phyloP scores from a whole-genome alignment of 768 basidiomycete species.

The Hygrophorus pudorinus region DNA sequence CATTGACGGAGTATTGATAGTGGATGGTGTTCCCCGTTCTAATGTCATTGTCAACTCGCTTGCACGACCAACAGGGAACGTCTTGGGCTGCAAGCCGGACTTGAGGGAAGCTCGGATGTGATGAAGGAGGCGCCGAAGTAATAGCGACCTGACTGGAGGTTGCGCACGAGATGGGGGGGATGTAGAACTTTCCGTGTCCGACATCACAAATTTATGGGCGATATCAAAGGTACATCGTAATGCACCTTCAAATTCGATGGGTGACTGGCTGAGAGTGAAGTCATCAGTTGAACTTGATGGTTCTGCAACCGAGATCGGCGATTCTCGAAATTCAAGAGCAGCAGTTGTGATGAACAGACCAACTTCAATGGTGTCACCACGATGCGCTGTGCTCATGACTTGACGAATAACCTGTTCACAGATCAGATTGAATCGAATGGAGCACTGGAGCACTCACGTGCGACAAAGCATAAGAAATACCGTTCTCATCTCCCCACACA shows the following conservation, averaged over 20 bases:
- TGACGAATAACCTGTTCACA: conserved; percentile 68
- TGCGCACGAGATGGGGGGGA: conserved; percentile 31
- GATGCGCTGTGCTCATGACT: conserved; percentile 55
- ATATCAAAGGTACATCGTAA: conserved; percentile 36
- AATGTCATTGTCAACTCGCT: conserved; percentile 62
- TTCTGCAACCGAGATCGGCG: background rate
- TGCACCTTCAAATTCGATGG: conserved; percentile 22
- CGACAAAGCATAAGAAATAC: conserved; percentile 67
- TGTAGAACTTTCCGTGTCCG: conserved; percentile 14
- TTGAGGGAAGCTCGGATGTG: conserved; percentile 46
- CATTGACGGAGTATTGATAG: conserved; percentile 23
- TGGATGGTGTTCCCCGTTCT: conserved; percentile 44
- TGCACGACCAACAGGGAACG: conserved; percentile 36
- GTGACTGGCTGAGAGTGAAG: conserved; percentile 7
- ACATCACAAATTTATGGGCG: conserved; percentile 33
- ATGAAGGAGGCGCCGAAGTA: conserved; percentile 51
- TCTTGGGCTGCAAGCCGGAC: conserved; percentile 32
- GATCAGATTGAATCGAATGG: conserved; percentile 10
- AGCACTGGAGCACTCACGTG: conserved; percentile 51
- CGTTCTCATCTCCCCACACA: conserved; percentile 80
- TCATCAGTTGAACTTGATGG: background rate
- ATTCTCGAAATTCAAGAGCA: conserved; percentile 12
- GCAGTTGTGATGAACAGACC: conserved; percentile 53
- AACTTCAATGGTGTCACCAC: conserved; percentile 78
- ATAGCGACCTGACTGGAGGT: conserved; percentile 33